These are phyloP conservation scores for Clavariopsis aquatica DNA, from an alignment of 495 filamentous ascomycete genomes.

Conservation along the genomic window DNA sequence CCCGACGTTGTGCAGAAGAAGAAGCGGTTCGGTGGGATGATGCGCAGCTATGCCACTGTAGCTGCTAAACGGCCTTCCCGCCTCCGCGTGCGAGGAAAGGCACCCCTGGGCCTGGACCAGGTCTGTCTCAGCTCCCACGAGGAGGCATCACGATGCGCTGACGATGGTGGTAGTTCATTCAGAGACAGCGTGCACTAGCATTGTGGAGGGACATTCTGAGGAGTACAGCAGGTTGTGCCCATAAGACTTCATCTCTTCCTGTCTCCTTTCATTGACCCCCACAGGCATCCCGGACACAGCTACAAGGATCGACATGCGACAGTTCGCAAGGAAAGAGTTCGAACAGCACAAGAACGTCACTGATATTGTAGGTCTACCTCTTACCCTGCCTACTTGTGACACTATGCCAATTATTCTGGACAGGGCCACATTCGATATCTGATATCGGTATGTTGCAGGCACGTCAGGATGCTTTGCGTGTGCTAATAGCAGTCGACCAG, in stretches of 20 bases:
- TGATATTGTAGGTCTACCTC: conserved; percentile 60
- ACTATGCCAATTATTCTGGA: conserved; percentile 19
- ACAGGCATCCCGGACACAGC: conserved; percentile 51
- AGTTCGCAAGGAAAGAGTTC: conserved; percentile 75
- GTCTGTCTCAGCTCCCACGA: conserved; percentile 24
- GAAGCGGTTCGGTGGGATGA: conserved; percentile 4
- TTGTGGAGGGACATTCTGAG: conserved; percentile 62
- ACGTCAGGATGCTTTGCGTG: not conserved
- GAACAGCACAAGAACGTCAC: conserved; percentile 69
- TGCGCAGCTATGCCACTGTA: conserved; percentile 32
- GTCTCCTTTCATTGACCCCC: not conserved
- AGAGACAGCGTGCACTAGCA: conserved; percentile 55
- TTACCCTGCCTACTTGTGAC: not conserved
- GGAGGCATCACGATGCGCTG: not conserved
- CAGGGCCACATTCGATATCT: conserved; percentile 61
- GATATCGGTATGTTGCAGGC: conserved; percentile 47
- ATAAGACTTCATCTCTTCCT: not conserved
- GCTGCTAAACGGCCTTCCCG: conserved; percentile 11
- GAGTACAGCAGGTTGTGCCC: conserved; percentile 33
- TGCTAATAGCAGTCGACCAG: conserved; percentile 15
- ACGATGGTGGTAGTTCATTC: conserved; percentile 56
- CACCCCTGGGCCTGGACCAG: conserved; percentile 45
- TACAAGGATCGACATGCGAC: conserved; percentile 64
- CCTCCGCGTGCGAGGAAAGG: conserved; percentile 21
- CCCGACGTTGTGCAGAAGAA: not conserved